Base-by-base conservation (phyloP, 1,284 basidiomycete species). In the Coniferiporia weirii region DNA sequence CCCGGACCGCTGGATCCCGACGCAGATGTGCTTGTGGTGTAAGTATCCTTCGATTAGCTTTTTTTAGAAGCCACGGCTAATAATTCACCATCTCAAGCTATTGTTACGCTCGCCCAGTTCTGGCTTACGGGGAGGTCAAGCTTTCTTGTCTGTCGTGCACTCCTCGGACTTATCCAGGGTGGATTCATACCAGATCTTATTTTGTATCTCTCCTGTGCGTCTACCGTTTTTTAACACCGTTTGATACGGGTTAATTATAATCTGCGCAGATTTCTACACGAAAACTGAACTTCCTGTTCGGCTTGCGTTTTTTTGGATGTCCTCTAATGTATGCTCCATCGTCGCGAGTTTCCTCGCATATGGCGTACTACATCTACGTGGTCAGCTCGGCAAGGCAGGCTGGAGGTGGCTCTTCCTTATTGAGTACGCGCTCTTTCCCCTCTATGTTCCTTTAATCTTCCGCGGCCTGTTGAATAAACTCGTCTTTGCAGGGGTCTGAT, bases 1-100 rank as follows among this genome's bases (percentile, higher is more conserved):
- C 2, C 83, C 85, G 1, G 86, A 89, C 68, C 75, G 81, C 27
- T 89, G 85, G 85, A 84, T 89, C 64, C 87, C 87, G 1, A 80
- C 73, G 22, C 85, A 87, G 70, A 82, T 82, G 66, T 60, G 68
- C 63, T n/a, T 54, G 44, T 67, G 68, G 67, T 61, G 62, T 57
- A 57, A n/a, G 49, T 51, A n/a, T 40, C 9, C 2, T 40, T 9
- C 15, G 3, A 15, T 15, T 1, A 12, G 38, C 15, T 10, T 27
- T 20, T 20, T 7, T 51, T 27, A 7, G n/a, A 13, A 7, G 43
- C 34, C 20, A 10, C 10, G 15, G 38, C 38, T 40, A 3, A 40
- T 40, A 40, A 40, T 4, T 83, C 81, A 36, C 20, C 12, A 17
- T 20, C 12, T 32, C 27, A 80, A 82, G 81, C 60, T 63, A 69